A percentile compares a stretch with the other conserved stretches of the same genome.
Evolutionary conservation across 495 filamentous ascomycete species (phyloP).

Genomic region (Physcia stellaris): DNA sequence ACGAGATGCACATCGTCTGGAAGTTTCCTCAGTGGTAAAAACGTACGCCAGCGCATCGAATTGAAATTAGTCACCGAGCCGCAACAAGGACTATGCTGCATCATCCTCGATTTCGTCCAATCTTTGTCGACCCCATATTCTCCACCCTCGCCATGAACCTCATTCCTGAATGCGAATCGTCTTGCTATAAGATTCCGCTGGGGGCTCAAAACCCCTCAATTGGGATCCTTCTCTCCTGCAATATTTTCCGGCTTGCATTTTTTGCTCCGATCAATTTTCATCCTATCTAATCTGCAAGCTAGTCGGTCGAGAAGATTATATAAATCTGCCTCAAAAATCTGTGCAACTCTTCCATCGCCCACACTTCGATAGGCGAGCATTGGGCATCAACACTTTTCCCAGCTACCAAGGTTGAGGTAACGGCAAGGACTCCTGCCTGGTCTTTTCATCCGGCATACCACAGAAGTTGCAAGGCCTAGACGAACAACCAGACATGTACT

Average conservation of each 20-base stretch:
- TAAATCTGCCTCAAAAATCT: not conserved
- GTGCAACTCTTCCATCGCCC: not conserved
- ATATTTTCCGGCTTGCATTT: conserved; percentile 12
- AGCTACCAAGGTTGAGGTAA: not conserved
- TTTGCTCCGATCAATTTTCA: conserved; percentile 3
- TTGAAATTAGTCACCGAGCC: conserved; percentile 15
- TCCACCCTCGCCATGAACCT: conserved; percentile 9
- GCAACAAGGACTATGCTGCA: conserved; percentile 8
- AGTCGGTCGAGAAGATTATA: conserved; percentile 4
- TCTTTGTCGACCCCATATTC: conserved; percentile 7
- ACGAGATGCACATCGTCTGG: conserved; percentile 42
- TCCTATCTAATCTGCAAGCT: conserved; percentile 8
- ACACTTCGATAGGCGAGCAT: not conserved
- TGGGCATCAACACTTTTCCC: conserved; percentile 6
- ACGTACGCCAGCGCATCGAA: conserved; percentile 82
- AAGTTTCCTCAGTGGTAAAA: conserved; percentile 63
- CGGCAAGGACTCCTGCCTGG: no score
- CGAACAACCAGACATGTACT: conserved; percentile 49
- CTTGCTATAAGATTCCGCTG: conserved; percentile 12
- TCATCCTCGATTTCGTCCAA: conserved; percentile 10
- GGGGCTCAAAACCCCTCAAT: conserved; percentile 6
- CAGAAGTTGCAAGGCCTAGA: not conserved
- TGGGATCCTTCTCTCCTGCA: conserved; percentile 8
- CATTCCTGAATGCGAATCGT: conserved; percentile 7
- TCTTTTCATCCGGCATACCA: not conserved